Evolutionary conservation across 208 protist genomes (phyloP).

Genomic region (Wallacemonas sp.): DNA sequence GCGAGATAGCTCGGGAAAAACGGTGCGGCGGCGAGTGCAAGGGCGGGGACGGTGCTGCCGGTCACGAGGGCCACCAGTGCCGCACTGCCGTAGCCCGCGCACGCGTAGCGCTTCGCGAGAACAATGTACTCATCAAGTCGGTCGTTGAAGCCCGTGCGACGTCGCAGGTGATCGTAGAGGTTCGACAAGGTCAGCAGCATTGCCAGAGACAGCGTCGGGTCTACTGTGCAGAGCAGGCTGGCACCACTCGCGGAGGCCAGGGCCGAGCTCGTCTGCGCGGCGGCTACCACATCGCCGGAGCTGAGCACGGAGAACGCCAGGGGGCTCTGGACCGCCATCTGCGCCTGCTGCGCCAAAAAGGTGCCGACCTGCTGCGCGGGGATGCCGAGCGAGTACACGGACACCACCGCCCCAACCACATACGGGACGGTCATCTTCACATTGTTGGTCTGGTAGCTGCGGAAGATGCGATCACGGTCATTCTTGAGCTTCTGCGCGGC

Average conservation of each 20-base stretch:
- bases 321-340: conserved; percentile 35
- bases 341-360: conserved; percentile 40
- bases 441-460: conserved; percentile 74
- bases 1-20: conserved; percentile 75
- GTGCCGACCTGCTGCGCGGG: conserved; percentile 58
- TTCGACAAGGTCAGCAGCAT: conserved; percentile 59
- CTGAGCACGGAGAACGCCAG: conserved; percentile 25
- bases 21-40: conserved; percentile 7
- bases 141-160: conserved; percentile 71
- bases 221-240: conserved; percentile 31
- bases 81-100: conserved; percentile 26
- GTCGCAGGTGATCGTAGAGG: conserved; percentile 46
- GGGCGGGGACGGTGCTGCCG: conserved; percentile 9
- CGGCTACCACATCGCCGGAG: conserved; percentile 5
- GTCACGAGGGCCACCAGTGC: conserved; percentile 24
- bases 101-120: conserved; percentile 22
- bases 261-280: conserved; percentile 7
- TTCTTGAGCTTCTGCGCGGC: conserved; percentile 82
- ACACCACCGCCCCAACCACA: conserved; percentile 21
- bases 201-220: conserved; percentile 65
- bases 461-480: conserved; percentile 82
- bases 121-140: conserved; percentile 56
- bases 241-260: neutral
- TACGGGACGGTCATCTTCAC: conserved; percentile 67
- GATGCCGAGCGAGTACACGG: conserved; percentile 60